Evolutionary conservation across 331 rosid genomes (phyloP), one percentile per base, ranked within the genome.

Genomic region (Phaseolus coccineus): DNA sequence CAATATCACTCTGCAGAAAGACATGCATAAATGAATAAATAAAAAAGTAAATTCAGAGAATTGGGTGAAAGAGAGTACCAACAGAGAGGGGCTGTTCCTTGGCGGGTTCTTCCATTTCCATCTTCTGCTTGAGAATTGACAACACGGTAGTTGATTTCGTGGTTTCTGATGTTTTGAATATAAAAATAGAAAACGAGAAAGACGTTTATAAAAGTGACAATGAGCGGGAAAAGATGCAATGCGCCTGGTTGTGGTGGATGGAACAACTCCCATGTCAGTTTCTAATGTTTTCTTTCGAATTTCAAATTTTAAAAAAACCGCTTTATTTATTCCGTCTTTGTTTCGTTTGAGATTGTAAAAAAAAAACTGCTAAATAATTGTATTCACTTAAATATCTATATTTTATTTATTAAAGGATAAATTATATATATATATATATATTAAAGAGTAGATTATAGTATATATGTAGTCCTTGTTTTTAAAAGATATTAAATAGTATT

Each of bases 101-200:
- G 12, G 74, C 13, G 33, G 65, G 25, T 10, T 85, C 85, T 68
- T 85, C 87, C 87, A 85, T 85, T 63, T 85, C 87, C 87, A 85
- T 85, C 2, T 7, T 48, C 42, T 48, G 13, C 1, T 28, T 52
- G n/a, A 14, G 68, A 52, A 59, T 46, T 22, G 4, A 28, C 3
- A 65, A 24, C 19, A n/a, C 0, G 10, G 8, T 19, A 40, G 3
- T 42, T n/a, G 33, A 19, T 19, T 19, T 55, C 15, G 16, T 22
- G 24, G 22, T 37, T 37, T 19, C 10, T 40, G 76, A 19, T 69
- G 40, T 30, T 42, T 6, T 37, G 6, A 37, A 37, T 5, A 37
- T 37, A 6, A 5, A 6, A 37, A 37, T 5, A 37, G 42, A 37
- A 5, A 37, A 37, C 6, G 2, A 8, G 22, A 19, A 19, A 19